A percentile compares a stretch with the other conserved stretches of the same genome.
Evolutionary conservation across 139 green algal genomes (phyloP).

Genomic region (Chlorella sp.): DNA sequence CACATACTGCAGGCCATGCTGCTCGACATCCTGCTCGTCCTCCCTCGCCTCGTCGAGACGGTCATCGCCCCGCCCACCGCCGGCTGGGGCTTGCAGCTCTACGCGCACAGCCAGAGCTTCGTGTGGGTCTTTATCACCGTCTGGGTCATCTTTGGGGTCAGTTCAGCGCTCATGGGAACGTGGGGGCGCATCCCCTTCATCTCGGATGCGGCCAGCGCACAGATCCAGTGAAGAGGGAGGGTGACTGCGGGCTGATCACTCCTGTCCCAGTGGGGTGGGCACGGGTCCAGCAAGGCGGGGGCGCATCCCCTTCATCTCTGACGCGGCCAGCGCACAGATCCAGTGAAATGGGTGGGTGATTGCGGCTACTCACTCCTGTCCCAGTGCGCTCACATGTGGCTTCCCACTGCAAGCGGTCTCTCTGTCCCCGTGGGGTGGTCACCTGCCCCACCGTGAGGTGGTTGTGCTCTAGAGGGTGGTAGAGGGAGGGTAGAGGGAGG

Average conservation of each 20-base stretch:
- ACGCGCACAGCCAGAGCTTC: slow-evolving; percentile 39
- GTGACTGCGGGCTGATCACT: too few species aligned
- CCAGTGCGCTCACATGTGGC: neutral
- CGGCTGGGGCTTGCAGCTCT: slow-evolving; percentile 39
- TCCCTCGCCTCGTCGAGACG: slow-evolving; percentile 45
- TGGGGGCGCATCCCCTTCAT: slow-evolving; percentile 41
- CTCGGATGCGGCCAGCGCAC: slow-evolving; percentile 33
- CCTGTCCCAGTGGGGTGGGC: too few species aligned
- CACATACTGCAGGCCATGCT: slow-evolving; percentile 51
- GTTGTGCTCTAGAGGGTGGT: too few species aligned
- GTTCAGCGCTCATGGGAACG: slow-evolving; percentile 23
- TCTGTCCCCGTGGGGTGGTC: too few species aligned
- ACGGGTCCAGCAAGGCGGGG: too few species aligned
- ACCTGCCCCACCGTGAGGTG: too few species aligned
- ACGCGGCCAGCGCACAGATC: slow-evolving; percentile 30
- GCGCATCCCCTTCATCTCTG: slow-evolving; percentile 42
- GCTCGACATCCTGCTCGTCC: slow-evolving; percentile 48
- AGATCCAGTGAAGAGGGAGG: neutral
- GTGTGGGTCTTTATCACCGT: slow-evolving; percentile 46
- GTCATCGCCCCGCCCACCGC: slow-evolving; percentile 27
- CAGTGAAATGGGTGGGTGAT: neutral
- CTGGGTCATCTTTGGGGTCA: slow-evolving; percentile 34
- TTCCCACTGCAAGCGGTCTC: neutral
- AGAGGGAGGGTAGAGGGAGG: too few species aligned
- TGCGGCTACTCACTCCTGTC: neutral